Base-by-base conservation (phyloP, 2,329 filamentous ascomycete genomes). In the Phialophora macrospora region DNA sequence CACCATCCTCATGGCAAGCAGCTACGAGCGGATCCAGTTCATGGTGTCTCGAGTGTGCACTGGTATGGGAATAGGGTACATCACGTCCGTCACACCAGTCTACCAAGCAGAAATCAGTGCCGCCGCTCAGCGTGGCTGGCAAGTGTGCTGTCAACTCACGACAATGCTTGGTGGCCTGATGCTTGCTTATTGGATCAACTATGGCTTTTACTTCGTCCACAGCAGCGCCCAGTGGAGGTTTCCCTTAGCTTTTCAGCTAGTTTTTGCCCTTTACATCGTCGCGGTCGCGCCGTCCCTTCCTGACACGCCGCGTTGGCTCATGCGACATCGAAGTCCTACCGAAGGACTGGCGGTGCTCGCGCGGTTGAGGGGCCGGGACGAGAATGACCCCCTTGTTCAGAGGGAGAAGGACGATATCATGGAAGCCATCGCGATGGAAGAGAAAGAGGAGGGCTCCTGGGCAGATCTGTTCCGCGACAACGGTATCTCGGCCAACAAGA, bases 241-340 rank as follows among this genome's bases (percentile, higher is more conserved):
- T 28, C 67, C 68, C 3, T 30, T 65, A 3, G 68, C 64, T 1
- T 64, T 68, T 41, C 68, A 69, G 52, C 57, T 62, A 34, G 71
- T 81, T 3, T 80, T 81, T 0, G 80, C 79, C 54, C 62, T 80
- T 1, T 73, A 83, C 30, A 75, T 83, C 4, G 73, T 81, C 4
- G 68, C 73, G 14, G 80, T 79, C 11, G 77, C 82, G 30, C 73
- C 79, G 30, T 70, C 71, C 55, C 69, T 79, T 3, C 78, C 78
- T 0, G 78, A 80, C 62, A 79, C 78, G 56, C 81, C 81, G 3
- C 74, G 80, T 52, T 81, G 77, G 76, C 74, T 81, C 22, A 82
- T 76, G 32, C 73, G 86, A 58, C 83, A 84, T 72, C 84, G 84
- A 44, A 77, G 79, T 11, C 82, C 85, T 64, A 80, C 84, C 20